Evolutionary conservation across 208 protist species (phyloP).

Genomic region (Endotrypanum monterogeii): DNA sequence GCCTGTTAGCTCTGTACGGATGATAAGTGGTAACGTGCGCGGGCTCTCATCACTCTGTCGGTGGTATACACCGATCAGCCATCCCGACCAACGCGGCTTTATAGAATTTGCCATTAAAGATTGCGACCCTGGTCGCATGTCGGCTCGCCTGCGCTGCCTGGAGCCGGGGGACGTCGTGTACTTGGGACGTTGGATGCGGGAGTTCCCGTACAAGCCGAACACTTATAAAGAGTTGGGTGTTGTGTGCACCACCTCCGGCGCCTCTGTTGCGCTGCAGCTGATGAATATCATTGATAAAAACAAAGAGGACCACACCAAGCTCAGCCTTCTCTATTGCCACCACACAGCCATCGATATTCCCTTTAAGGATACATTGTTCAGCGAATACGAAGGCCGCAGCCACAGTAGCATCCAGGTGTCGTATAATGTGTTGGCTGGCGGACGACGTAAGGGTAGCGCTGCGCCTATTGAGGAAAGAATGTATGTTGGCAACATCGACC

Average conservation of each 20-base stretch:
- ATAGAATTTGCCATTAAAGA: constrained; percentile 88
- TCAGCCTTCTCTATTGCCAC: constrained; percentile 79
- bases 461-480: constrained; percentile 43
- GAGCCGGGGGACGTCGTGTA: constrained; percentile 75
- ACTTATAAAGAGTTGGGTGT: constrained; percentile 65
- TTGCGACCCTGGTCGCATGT: constrained; percentile 81
- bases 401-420: constrained; percentile 41
- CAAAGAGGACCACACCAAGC: constrained; percentile 42
- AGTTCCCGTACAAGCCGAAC: constrained; percentile 73
- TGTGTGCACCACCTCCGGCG: constrained; percentile 75
- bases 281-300: constrained; percentile 75
- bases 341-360: constrained; percentile 53
- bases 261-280: constrained; percentile 82
- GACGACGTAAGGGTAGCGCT: constrained; percentile 13
- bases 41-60: constrained; percentile 57
- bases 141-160: constrained; percentile 65
- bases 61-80: constrained; percentile 89
- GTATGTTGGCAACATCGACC: constrained; percentile 78
- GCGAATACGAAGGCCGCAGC: constrained; percentile 35
- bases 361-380: constrained; percentile 61
- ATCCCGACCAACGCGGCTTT: constrained; percentile 71
- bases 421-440: constrained; percentile 69
- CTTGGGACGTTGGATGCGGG: constrained; percentile 85
- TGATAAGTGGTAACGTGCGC: constrained; percentile 54
- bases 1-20: constrained; percentile 78